phyloP scores from a whole-genome alignment of 768 basidiomycete genomes.

The Amanita rimosa region DNA sequence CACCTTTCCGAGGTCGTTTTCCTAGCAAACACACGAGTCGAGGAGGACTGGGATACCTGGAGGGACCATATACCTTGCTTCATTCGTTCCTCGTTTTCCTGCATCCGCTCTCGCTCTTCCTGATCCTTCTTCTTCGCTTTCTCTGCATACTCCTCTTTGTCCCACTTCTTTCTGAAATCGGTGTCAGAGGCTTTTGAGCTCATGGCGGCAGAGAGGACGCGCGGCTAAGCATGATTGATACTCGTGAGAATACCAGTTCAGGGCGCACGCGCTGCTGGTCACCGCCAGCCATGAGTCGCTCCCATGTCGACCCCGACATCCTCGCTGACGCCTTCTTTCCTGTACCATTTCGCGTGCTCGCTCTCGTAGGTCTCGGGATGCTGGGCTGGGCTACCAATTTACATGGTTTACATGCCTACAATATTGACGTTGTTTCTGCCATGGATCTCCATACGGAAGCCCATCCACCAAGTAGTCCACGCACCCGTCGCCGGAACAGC shows the following conservation, averaged over 20 bases:
- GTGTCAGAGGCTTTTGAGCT: constrained; percentile 45
- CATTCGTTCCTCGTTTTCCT: constrained; percentile 75
- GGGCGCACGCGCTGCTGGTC: background rate
- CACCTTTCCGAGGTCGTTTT: constrained; percentile 61
- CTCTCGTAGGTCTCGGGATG: constrained; percentile 67
- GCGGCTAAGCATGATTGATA: background rate
- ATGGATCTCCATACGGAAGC: constrained; percentile 49
- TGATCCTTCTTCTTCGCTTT: constrained; percentile 72
- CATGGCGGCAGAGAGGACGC: constrained; percentile 19
- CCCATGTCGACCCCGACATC: constrained; percentile 22
- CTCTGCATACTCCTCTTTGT: constrained; percentile 86
- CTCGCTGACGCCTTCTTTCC: constrained; percentile 57
- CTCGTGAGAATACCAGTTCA: constrained; percentile 3
- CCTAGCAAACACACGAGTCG: constrained; percentile 32
- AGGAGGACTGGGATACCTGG: background rate
- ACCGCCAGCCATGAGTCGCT: background rate
- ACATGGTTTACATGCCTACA: constrained; percentile 65
- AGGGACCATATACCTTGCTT: constrained; percentile 52
- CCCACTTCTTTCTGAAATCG: constrained; percentile 86
- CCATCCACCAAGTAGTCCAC: constrained; percentile 13
- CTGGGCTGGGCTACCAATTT: constrained; percentile 91
- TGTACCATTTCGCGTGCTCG: constrained; percentile 85
- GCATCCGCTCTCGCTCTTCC: constrained; percentile 73
- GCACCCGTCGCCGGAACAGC: constrained; percentile 16
- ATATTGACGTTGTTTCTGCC: constrained; percentile 61